Conservation (phyloP, 495 filamentous ascomycete species). For the Aspergillus sclerotiicarbonarius region DNA sequence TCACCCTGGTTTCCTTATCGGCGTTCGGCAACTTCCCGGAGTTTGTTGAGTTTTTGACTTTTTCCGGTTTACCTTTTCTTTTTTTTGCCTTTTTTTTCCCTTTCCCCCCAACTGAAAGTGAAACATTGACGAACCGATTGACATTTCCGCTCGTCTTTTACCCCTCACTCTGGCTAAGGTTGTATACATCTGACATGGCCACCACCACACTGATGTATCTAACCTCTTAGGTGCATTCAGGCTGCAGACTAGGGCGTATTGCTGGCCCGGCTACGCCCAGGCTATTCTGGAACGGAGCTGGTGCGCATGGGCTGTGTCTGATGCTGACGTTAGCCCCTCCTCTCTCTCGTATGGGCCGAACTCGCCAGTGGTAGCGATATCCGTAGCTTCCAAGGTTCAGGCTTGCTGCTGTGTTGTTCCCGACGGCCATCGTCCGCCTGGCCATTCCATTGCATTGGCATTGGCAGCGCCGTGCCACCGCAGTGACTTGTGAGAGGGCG, state of each 20-base stretch:
- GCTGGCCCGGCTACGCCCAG: neutral
- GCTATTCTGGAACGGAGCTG: neutral
- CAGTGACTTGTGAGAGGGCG: too few species aligned
- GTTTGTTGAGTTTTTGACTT: too few species aligned
- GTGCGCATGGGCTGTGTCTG: neutral
- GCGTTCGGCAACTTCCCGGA: neutral
- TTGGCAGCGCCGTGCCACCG: too few species aligned
- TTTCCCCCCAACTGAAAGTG: too few species aligned
- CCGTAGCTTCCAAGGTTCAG: neutral
- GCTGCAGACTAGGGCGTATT: neutral
- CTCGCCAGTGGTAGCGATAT: neutral
- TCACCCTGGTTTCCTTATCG: neutral
- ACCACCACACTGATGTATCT: neutral
- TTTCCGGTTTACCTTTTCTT: too few species aligned
- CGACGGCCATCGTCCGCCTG: too few species aligned
- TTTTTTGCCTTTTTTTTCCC: too few species aligned
- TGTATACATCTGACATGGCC: too few species aligned
- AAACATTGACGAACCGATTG: too few species aligned
- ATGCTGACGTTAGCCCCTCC: slow-evolving; percentile 1
- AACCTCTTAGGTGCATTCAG: neutral
- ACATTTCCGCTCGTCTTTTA: too few species aligned
- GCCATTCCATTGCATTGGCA: too few species aligned
- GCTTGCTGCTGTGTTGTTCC: neutral
- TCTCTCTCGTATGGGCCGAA: neutral
- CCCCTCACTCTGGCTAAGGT: too few species aligned